Evolutionary conservation across 371 early-diverging fungal species (phyloP).

Genomic region (Lichtheimia hyalospora): DNA sequence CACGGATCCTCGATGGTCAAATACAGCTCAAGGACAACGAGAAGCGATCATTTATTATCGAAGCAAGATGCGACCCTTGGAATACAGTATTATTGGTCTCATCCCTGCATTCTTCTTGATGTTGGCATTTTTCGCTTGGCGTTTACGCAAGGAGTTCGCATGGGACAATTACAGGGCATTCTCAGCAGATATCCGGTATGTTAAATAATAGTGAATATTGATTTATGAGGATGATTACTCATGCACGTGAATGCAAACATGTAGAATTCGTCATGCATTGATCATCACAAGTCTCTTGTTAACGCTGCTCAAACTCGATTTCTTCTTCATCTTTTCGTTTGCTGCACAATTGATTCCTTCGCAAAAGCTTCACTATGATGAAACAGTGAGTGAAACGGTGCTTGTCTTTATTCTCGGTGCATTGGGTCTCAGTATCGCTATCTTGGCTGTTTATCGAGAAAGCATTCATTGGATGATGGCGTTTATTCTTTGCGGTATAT

Average conservation of each 20-base stretch:
- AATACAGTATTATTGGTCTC: slow-evolving; percentile 50
- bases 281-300: slow-evolving; percentile 35
- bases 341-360: slow-evolving; percentile 55
- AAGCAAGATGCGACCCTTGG: slow-evolving; percentile 41
- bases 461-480: slow-evolving; percentile 29
- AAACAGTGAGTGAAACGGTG: slow-evolving; percentile 34
- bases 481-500: slow-evolving; percentile 20
- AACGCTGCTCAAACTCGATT: slow-evolving; percentile 49
- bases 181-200: slow-evolving; percentile 50
- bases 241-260: slow-evolving; percentile 13
- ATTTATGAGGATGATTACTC: neutral
- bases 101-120: slow-evolving; percentile 47
- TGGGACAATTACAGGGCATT: slow-evolving; percentile 56
- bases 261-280: slow-evolving; percentile 42
- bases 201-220: neutral
- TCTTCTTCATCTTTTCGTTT: slow-evolving; percentile 51
- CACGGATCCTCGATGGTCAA: slow-evolving; percentile 29
- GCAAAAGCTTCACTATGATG: slow-evolving; percentile 33
- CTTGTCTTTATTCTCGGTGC: slow-evolving; percentile 46
- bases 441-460: slow-evolving; percentile 41
- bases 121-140: slow-evolving; percentile 39
- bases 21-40: slow-evolving; percentile 20
- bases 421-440: slow-evolving; percentile 25
- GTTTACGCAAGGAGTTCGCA: slow-evolving; percentile 49
- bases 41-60: slow-evolving; percentile 32